Conservation (phyloP, 441 rosid species). For the Populus hybrid region DNA sequence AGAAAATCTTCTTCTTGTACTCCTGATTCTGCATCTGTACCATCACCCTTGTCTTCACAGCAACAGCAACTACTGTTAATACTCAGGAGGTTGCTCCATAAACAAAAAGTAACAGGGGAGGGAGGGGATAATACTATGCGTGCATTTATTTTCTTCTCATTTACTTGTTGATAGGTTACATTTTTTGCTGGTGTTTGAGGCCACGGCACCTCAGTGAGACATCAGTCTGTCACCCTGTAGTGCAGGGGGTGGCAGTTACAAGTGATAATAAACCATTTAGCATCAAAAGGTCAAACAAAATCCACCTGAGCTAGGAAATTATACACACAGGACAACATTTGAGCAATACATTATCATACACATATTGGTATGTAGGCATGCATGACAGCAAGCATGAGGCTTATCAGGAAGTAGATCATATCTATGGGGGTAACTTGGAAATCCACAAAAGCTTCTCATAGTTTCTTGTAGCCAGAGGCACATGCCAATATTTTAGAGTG, state of each 20-base stretch:
- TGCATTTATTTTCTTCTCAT: background rate
- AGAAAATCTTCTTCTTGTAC: constrained; percentile 78
- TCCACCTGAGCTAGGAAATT: background rate
- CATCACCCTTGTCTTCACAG: constrained; percentile 80
- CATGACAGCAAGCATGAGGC: background rate
- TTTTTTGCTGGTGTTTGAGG: background rate
- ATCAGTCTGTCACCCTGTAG: background rate
- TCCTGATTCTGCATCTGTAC: constrained; percentile 67
- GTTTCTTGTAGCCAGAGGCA: background rate
- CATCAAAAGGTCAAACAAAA: background rate
- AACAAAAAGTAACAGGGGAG: background rate
- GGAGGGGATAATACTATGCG: background rate
- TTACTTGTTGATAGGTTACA: background rate
- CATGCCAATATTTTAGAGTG: background rate
- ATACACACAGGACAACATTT: background rate
- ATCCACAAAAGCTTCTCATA: background rate
- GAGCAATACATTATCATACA: background rate
- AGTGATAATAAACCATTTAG: background rate
- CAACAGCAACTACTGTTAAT: constrained; percentile 19
- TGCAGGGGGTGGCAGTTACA: background rate
- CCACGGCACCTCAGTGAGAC: background rate
- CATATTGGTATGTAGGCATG: background rate
- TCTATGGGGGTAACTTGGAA: background rate
- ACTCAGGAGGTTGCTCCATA: background rate
- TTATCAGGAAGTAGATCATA: background rate